Evolutionary conservation across 2,329 filamentous ascomycete species (phyloP), one percentile per base, ranked within the genome.

Genomic region (Arthrinium puccinioides): DNA sequence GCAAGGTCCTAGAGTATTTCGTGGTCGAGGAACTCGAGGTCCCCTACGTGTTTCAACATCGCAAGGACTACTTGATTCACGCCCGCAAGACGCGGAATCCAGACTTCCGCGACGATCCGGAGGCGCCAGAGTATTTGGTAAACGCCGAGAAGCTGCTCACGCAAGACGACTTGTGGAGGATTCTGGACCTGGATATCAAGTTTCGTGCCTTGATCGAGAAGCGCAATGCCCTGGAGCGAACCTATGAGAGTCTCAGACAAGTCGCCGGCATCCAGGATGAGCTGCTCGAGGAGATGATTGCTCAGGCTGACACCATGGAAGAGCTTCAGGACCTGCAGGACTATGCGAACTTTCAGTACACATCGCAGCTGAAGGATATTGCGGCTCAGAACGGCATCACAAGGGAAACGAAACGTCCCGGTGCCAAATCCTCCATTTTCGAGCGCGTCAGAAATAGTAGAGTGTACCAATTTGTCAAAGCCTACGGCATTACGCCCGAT

Each of bases 241-340:
- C 81, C 1, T 90, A 82, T 45, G 79, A 87, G 13, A 85, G 81
- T 43, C 65, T 95, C 15, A 83, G 79, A 52, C 64, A 65, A 2
- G 62, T 64, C 6, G 64, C 76, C 14, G 72, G 74, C 4, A 69
- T 89, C 15, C 64, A 79, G 18, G 92, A 97, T 53, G 56, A 69
- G 2, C 80, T 87, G 39, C 79, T 97, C 27, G 84, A 90, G 31
- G 82, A 89, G 47, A 82, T 96, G 72, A 74, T 92, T n/a, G 72
- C 75, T 1, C 72, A 79, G 40, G 88, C 89, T 4, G 78, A 78
- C 5, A 90, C 84, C 1, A 89, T 96, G 71, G 92, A 98, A 56
- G 92, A 98, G 56, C 72, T 98, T 14, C 92, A 98, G 56, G 92
- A 98, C 59, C 65, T 98, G 16, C 90, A 97, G 55, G 92, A 98